These are phyloP conservation scores for Alternaria burnsii DNA, from an alignment of 2,329 filamentous ascomycete genomes.

Conservation along the genomic window DNA sequence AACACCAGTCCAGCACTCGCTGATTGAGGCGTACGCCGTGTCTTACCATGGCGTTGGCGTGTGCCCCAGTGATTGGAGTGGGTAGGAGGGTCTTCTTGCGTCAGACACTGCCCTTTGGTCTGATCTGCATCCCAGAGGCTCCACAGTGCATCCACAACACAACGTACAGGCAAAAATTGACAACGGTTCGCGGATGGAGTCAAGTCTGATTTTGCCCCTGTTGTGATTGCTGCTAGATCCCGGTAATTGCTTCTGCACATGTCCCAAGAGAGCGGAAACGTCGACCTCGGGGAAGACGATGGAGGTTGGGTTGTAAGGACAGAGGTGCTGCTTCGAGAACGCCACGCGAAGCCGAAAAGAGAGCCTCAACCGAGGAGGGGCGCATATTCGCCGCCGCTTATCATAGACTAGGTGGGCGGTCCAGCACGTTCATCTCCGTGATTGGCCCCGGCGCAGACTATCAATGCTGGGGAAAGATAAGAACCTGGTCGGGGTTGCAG, in stretches of 20 bases:
- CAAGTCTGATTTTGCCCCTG: background rate
- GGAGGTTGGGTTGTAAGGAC: constrained; percentile 31
- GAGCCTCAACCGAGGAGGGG: constrained; percentile 48
- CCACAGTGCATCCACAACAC: constrained; percentile 5
- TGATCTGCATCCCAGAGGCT: constrained; percentile 26
- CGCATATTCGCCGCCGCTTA: constrained; percentile 49
- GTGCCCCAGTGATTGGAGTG: constrained; percentile 11
- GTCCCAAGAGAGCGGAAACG: constrained; percentile 12
- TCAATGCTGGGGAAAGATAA: constrained; percentile 46
- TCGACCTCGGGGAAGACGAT: constrained; percentile 37
- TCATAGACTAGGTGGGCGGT: constrained; percentile 30
- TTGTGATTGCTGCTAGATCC: constrained; percentile 2
- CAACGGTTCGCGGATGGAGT: background rate
- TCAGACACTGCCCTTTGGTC: constrained; percentile 11
- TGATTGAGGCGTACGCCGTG: constrained; percentile 23
- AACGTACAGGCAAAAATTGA: background rate
- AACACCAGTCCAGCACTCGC: constrained; percentile 22
- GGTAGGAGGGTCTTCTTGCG: constrained; percentile 18
- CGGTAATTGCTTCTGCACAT: constrained; percentile 1
- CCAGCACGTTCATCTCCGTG: constrained; percentile 23
- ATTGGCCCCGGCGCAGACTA: constrained; percentile 29
- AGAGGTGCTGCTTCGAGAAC: constrained; percentile 38
- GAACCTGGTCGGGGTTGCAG: constrained; percentile 34
- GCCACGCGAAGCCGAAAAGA: constrained; percentile 38
- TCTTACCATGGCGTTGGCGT: constrained; percentile 21